Evolutionary conservation across 148 eudicot species (phyloP), one percentile per base, ranked within the genome.

Genomic region (Chenopodium quinoa): DNA sequence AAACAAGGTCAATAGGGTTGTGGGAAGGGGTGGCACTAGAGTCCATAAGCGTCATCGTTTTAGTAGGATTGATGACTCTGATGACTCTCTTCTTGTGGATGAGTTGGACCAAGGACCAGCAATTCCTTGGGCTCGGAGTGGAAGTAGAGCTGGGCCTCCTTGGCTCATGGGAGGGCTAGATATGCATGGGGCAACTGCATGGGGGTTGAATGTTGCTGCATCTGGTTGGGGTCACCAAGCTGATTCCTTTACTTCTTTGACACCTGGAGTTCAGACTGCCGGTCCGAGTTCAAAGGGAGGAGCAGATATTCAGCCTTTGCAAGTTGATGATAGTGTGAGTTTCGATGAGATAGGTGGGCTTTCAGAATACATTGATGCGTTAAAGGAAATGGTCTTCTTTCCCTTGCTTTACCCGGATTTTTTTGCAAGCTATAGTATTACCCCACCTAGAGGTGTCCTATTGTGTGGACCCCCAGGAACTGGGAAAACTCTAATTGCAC

Each of bases 281-380:
- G 99, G 99, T 58, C 99, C 99, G 64, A 96, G 99, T 80, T 97
- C 99, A 76, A 97, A 97, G 86, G 98, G 99, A 58, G 99, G 99
- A 71, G 99, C 99, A 76, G 99, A 97, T 79, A 97, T 97, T 86
- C 98, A 97, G 76, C 98, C 99, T 75, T 84, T 97, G 67, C 99
- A 94, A 86, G 87, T 97, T 73, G 99, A 94, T 86, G 98, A 96
- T 71, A 94, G 86, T 87, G 93, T 97, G 56, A 94, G 93, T 85
- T 97, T 97, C 79, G 89, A 91, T 77, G 99, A 97, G 71, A 97
- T 97, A 73, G 99, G 99, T 68, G 99, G 99, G 79, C 93, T 97
- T 79, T 92, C 99, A 65, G 98, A 86, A 71, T 92, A 97, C 78
- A 89, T 97, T 77, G 99, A 97, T 85, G 90, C 99, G 69, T 76